Evolutionary conservation across 2,329 filamentous ascomycete species (phyloP).

Genomic region (Achaetomium macrosporum): DNA sequence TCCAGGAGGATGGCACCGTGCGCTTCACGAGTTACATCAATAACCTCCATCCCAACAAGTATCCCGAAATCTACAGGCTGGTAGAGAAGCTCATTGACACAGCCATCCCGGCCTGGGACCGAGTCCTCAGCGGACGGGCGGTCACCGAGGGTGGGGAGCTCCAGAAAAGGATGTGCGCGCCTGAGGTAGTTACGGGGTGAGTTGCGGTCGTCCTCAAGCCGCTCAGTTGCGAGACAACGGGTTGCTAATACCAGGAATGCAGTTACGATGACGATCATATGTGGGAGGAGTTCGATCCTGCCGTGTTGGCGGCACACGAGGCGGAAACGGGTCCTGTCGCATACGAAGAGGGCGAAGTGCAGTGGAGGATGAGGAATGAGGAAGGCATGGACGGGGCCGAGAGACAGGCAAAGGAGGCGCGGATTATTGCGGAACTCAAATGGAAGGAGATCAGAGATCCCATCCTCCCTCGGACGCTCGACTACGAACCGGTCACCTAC

Average conservation of each 20-base stretch:
- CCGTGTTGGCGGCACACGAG: conserved; percentile 3
- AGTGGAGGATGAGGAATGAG: conserved; percentile 20
- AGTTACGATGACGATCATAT: conserved; percentile 2
- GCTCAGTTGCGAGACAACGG: background rate
- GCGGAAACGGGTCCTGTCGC: conserved; percentile 13
- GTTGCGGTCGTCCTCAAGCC: background rate
- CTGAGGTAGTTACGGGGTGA: background rate
- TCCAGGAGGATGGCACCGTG: conserved; percentile 27
- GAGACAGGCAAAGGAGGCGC: conserved; percentile 20
- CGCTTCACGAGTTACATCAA: conserved; percentile 41
- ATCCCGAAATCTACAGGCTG: conserved; percentile 30
- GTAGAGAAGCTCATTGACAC: conserved; percentile 33
- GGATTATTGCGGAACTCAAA: conserved; percentile 6
- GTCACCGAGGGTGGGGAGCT: background rate
- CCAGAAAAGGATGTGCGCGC: background rate
- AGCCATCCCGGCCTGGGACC: conserved; percentile 39
- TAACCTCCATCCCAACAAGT: conserved; percentile 36
- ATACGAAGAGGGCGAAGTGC: conserved; percentile 24
- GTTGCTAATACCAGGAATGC: background rate
- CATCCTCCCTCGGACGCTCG: conserved; percentile 14
- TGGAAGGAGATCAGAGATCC: conserved; percentile 18
- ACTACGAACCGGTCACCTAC: conserved; percentile 19
- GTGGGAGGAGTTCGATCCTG: conserved; percentile 3
- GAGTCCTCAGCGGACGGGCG: conserved; percentile 6
- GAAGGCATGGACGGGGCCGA: conserved; percentile 10